A percentile compares a stretch with the other conserved stretches of the same genome.
Evolutionary conservation across 345 rosid species (phyloP).

Genomic region (Clausena lansium): DNA sequence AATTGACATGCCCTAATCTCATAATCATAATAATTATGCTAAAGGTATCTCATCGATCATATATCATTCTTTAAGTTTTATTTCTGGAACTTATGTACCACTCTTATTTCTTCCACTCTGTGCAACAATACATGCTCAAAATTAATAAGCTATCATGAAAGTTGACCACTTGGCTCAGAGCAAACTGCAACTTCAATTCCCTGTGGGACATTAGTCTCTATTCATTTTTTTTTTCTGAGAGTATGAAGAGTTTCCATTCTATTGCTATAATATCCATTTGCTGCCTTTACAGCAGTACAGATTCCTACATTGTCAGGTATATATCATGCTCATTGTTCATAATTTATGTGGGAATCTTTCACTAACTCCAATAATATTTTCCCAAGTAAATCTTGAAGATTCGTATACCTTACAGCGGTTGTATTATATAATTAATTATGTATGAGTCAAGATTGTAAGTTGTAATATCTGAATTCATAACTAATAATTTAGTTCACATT

Average conservation of each 20-base stretch:
- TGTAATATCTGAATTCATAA: no score
- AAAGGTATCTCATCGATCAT: no score
- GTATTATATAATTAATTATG: neutral
- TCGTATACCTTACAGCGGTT: neutral
- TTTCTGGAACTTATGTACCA: neutral
- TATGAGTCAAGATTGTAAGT: no score
- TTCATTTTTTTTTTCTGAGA: neutral
- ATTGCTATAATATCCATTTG: constrained; percentile 1
- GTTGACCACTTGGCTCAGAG: constrained; percentile 21
- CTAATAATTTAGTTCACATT: no score
- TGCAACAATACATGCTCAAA: neutral
- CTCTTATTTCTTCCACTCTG: neutral
- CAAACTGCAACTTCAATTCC: constrained; percentile 3
- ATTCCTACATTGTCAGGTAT: constrained; percentile 8
- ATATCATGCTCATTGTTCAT: constrained; percentile 10
- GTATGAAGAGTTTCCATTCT: neutral
- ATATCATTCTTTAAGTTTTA: no score
- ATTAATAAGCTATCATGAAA: neutral
- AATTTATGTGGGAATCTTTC: neutral
- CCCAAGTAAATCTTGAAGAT: neutral
- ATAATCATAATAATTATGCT: no score
- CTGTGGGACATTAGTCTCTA: neutral
- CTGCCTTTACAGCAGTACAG: constrained; percentile 16
- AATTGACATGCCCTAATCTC: no score
- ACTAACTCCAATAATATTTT: neutral